phyloP scores from a whole-genome alignment of 306 rosid species.

The Gleditsia sinensis region DNA sequence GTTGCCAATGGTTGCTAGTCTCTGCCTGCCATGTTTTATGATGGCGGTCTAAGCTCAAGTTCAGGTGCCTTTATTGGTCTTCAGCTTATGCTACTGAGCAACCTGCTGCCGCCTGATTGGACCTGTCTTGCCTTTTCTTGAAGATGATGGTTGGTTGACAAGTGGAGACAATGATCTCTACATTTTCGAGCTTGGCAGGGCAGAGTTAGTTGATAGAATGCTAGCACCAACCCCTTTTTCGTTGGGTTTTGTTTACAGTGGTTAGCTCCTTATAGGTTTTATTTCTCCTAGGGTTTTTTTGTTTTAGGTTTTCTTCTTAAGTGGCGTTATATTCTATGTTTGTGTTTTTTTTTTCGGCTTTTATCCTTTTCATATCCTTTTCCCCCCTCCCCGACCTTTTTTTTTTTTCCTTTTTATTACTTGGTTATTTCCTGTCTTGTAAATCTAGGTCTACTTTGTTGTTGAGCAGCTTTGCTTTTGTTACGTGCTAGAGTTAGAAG shows the following conservation, averaged over 20 bases:
- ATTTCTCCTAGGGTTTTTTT: conserved; percentile 57
- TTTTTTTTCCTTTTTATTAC: conserved; percentile 13
- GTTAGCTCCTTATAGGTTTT: conserved; percentile 70
- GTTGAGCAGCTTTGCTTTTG: conserved; percentile 57
- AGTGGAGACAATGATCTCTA: conserved; percentile 42
- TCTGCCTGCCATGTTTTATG: conserved; percentile 28
- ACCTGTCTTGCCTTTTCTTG: conserved; percentile 46
- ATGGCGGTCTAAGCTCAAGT: conserved; percentile 49
- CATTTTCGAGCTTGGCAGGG: conserved; percentile 43
- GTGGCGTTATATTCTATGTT: no score
- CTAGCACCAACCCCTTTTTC: conserved; percentile 41
- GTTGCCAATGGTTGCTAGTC: conserved; percentile 69
- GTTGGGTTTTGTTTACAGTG: conserved; percentile 53
- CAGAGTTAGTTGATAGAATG: conserved; percentile 45
- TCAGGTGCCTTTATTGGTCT: conserved; percentile 33
- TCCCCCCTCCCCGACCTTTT: no score
- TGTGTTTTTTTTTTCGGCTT: no score
- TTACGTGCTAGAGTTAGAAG: conserved; percentile 64
- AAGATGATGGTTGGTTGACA: conserved; percentile 45
- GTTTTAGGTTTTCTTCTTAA: no score
- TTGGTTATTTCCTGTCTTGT: conserved; percentile 71
- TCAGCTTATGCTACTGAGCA: conserved; percentile 32
- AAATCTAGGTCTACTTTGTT: conserved; percentile 58
- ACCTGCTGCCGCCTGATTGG: conserved; percentile 46
- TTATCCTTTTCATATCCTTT: not conserved